Conservation (phyloP, 345 rosid species). For the Lepidium africanum region DNA sequence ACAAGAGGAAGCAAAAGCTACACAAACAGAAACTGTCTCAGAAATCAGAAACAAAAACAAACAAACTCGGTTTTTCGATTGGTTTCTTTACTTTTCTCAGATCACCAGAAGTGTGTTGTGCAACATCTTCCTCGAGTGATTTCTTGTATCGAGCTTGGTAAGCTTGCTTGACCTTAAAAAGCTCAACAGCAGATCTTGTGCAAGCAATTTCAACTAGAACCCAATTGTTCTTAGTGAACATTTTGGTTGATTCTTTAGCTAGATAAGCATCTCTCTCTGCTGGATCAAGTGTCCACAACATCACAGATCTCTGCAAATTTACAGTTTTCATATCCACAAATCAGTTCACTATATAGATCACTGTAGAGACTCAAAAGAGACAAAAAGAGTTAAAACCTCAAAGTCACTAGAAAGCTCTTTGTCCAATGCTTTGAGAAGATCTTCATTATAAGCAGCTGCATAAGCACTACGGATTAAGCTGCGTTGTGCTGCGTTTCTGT, state of each 20-base stretch:
- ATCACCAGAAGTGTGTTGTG: constrained; percentile 53
- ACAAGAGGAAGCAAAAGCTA: constrained; percentile 90
- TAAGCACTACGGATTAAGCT: constrained; percentile 48
- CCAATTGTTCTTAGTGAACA: constrained; percentile 62
- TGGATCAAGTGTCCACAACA: constrained; percentile 68
- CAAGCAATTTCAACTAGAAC: constrained; percentile 82
- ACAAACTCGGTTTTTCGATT: not conserved
- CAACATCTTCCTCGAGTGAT: constrained; percentile 84
- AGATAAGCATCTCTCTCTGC: constrained; percentile 73
- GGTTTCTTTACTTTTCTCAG: constrained; percentile 49
- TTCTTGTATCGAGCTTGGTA: constrained; percentile 68
- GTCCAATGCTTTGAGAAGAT: constrained; percentile 62
- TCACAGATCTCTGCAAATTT: constrained; percentile 43
- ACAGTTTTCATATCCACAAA: not conserved
- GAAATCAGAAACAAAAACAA: not conserved
- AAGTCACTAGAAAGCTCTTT: constrained; percentile 63
- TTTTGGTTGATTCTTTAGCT: constrained; percentile 71
- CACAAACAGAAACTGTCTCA: not conserved
- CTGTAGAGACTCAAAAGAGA: not conserved
- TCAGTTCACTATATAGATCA: not conserved
- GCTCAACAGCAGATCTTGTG: constrained; percentile 50
- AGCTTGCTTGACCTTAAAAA: constrained; percentile 52
- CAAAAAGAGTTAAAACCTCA: constrained; percentile 34
- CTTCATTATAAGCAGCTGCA: constrained; percentile 52
- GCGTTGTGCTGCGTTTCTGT: constrained; percentile 57